phyloP scores from a whole-genome alignment of 2,329 filamentous ascomycete species.

The Penicillium sclerotiorum region DNA sequence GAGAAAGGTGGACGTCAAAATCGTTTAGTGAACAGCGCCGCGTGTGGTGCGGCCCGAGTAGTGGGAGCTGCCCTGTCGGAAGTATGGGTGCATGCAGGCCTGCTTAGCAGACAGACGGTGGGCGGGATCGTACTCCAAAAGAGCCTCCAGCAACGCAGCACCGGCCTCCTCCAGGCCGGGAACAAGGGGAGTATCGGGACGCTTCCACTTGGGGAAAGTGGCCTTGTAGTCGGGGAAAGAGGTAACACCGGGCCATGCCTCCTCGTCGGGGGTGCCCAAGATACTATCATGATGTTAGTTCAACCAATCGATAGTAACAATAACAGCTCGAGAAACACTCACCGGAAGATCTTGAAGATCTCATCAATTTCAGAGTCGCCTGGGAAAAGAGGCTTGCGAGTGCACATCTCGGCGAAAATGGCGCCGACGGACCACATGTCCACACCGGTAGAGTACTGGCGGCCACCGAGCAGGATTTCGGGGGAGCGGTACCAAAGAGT shows the following conservation, averaged over 20 bases:
- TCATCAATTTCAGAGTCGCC: constrained; percentile 92
- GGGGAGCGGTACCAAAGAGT: constrained; percentile 92
- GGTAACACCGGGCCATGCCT: constrained; percentile 87
- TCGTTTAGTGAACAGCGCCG: constrained; percentile 43
- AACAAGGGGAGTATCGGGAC: constrained; percentile 70
- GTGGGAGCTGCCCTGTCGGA: constrained; percentile 56
- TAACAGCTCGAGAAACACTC: constrained; percentile 30
- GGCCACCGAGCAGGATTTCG: constrained; percentile 85
- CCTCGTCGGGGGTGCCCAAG: constrained; percentile 80
- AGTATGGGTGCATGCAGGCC: constrained; percentile 82
- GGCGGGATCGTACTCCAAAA: constrained; percentile 86
- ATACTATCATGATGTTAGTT: constrained; percentile 51
- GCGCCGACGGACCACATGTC: constrained; percentile 96
- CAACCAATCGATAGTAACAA: not conserved
- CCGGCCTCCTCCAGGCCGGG: constrained; percentile 69
- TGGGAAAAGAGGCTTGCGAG: constrained; percentile 86
- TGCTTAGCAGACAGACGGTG: constrained; percentile 87
- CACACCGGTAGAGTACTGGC: constrained; percentile 90
- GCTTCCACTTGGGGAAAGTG: constrained; percentile 88
- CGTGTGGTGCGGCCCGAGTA: constrained; percentile 49
- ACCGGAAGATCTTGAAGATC: constrained; percentile 95
- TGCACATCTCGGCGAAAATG: constrained; percentile 97
- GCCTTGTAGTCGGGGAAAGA: constrained; percentile 92
- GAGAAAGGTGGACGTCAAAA: constrained; percentile 7
- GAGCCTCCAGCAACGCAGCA: constrained; percentile 57